Evolutionary conservation across 345 rosid genomes (phyloP).

Genomic region (Hibiscus trionum): DNA sequence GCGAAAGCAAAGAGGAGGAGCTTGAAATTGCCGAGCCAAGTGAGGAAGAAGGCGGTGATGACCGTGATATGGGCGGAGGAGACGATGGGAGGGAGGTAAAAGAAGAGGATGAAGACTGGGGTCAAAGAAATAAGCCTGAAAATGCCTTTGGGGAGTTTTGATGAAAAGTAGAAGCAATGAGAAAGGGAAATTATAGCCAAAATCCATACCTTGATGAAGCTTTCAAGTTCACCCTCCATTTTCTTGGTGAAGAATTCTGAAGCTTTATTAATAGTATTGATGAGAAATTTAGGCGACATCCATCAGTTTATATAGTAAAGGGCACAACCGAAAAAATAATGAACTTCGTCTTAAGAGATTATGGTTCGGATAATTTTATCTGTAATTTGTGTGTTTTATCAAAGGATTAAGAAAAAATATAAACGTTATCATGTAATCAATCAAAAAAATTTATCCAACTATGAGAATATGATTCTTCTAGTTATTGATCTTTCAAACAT

Average conservation of each 20-base stretch:
- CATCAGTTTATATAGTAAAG: no score
- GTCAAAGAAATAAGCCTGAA: constrained; percentile 45
- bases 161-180: constrained; percentile 40
- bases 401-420: no score
- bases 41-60: constrained; percentile 34
- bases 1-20: constrained; percentile 62
- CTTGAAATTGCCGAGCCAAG: constrained; percentile 56
- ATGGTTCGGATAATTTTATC: no score
- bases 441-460: no score
- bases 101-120: constrained; percentile 36
- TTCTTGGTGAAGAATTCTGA: constrained; percentile 41
- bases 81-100: constrained; percentile 42
- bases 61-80: constrained; percentile 26
- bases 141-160: constrained; percentile 34
- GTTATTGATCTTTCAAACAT: no score
- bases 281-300: constrained; percentile 27
- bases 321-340: no score
- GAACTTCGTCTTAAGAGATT: no score
- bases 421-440: no score
- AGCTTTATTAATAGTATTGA: constrained; percentile 31
- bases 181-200: constrained; percentile 25
- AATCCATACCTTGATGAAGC: constrained; percentile 43
- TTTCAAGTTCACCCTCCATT: constrained; percentile 26
- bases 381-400: no score
- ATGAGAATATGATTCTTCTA: no score